Evolutionary conservation across 78 protist species (phyloP), one percentile per base, ranked within the genome.

Genomic region (Dictyostelium brefeldianum): DNA sequence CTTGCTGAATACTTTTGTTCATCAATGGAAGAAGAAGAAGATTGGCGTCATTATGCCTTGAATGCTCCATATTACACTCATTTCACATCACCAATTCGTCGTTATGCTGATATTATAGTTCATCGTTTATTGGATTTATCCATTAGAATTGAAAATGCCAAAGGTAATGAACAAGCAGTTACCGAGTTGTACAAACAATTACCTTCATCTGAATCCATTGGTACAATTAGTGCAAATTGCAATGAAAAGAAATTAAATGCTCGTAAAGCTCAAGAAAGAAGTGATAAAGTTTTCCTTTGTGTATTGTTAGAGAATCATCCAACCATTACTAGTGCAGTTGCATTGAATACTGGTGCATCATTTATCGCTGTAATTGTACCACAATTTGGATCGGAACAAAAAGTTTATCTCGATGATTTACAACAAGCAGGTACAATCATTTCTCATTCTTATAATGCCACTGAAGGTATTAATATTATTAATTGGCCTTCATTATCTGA

Each of bases 11-110:
- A 98, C 92, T 97, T 98, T 85, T 70, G 90, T 27, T 74, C 98
- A 1, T 83, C 87, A 10, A 20, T 3, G 46, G 79, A 59, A 31
- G 96, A 89, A 6, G 90, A 79, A 53, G 89, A 80, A 22, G 50
- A 80, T n/a, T 94, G 90, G 92, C 92, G 36, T 46, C 97, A 95
- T 48, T 95, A 95, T 80, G 97, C 97, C 3, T 79, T 95, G 48
- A 89, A 83, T 65, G 91, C 91, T 6, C 92, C 77, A 20, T 59
- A 95, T 73, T 99, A 99, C 97, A 99, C 99, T 20, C 99, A 99
- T 83, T 99, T 99, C 93, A 99, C 99, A 1, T 96, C 98, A 3
- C 99, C 99, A 8, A 99, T 99, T 53, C 94, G 99, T 20, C 46
- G 96, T 5, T 96, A 97, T 74, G 94, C 99, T 0, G 99, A 98